Percentiles rank a stretch among this genome's conserved stretches.
These are phyloP conservation scores for Kregervanrija delftensis DNA, from an alignment of 805 yeast species.

Conservation along the genomic window DNA sequence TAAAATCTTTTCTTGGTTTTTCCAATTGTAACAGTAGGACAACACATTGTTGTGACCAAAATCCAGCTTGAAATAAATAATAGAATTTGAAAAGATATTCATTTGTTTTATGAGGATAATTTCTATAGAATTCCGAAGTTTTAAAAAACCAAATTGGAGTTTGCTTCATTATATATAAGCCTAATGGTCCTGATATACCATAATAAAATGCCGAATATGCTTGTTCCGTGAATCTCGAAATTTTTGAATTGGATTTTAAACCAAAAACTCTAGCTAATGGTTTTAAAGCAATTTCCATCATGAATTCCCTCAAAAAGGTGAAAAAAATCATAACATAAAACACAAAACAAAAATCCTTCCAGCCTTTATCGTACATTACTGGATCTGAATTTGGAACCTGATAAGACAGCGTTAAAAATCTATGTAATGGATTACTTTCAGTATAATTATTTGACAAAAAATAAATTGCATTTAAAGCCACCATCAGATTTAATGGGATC, in stretches of 20 bases:
- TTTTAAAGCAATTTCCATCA: slow-evolving; percentile 72
- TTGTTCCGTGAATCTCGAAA: slow-evolving; percentile 88
- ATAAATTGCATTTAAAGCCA: slow-evolving; percentile 36
- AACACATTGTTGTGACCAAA: slow-evolving; percentile 94
- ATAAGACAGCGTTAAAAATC: slow-evolving; percentile 62
- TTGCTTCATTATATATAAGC: slow-evolving; percentile 78
- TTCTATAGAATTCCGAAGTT: slow-evolving; percentile 70
- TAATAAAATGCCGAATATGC: slow-evolving; percentile 78
- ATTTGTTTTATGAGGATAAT: slow-evolving; percentile 79
- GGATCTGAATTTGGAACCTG: slow-evolving; percentile 52
- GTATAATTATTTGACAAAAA: slow-evolving; percentile 52
- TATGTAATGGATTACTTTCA: slow-evolving; percentile 51
- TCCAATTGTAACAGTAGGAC: slow-evolving; percentile 80
- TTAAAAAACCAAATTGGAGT: slow-evolving; percentile 87
- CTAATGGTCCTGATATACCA: slow-evolving; percentile 76
- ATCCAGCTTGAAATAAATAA: slow-evolving; percentile 89
- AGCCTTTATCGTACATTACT: slow-evolving; percentile 74
- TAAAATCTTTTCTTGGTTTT: slow-evolving; percentile 90
- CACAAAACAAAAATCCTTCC: slow-evolving; percentile 73
- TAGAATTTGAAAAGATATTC: slow-evolving; percentile 67
- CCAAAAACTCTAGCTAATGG: slow-evolving; percentile 62
- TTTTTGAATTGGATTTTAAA: slow-evolving; percentile 45
- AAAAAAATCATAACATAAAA: slow-evolving; percentile 76
- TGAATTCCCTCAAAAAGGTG: slow-evolving; percentile 84
- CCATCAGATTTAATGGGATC: slow-evolving; percentile 48